phyloP scores from a whole-genome alignment of 352 stramenopile species.

The Globisporangium middletonii region DNA sequence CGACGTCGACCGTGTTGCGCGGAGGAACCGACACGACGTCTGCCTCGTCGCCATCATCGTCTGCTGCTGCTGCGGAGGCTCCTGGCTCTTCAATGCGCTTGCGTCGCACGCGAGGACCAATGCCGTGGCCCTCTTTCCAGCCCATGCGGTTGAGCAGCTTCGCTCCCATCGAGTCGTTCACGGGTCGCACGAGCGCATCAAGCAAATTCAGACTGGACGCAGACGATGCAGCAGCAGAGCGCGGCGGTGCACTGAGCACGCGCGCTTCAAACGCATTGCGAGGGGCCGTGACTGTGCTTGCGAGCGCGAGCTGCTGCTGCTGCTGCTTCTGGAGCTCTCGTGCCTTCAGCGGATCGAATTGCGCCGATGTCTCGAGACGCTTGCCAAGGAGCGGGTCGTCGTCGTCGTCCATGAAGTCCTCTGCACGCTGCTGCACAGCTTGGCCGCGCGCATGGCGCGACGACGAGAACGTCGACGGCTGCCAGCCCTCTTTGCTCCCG shows the following conservation, averaged over 20 bases:
- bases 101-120: slow-evolving; percentile 62
- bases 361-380: slow-evolving; percentile 57
- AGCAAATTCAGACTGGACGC: slow-evolving; percentile 39
- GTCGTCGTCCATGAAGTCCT: slow-evolving; percentile 95
- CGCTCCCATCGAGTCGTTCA: slow-evolving; percentile 76
- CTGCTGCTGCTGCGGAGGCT: slow-evolving; percentile 4
- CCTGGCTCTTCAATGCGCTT: slow-evolving; percentile 26
- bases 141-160: slow-evolving; percentile 84
- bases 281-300: not conserved
- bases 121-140: slow-evolving; percentile 89
- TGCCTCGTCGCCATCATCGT: slow-evolving; percentile 14
- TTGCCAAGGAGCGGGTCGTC: slow-evolving; percentile 87
- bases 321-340: slow-evolving; percentile 19
- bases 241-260: not conserved
- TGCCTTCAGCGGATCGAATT: slow-evolving; percentile 55
- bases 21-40: slow-evolving; percentile 50
- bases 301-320: slow-evolving; percentile 9
- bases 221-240: slow-evolving; percentile 4
- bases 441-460: slow-evolving; percentile 39
- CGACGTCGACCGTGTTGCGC: slow-evolving; percentile 47
- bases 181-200: slow-evolving; percentile 67
- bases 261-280: slow-evolving; percentile 12
- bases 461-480: slow-evolving; percentile 74
- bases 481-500: slow-evolving; percentile 86
- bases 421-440: slow-evolving; percentile 49